Base-by-base conservation (phyloP, 2,329 filamentous ascomycete species). In the Colletotrichum sp. region DNA sequence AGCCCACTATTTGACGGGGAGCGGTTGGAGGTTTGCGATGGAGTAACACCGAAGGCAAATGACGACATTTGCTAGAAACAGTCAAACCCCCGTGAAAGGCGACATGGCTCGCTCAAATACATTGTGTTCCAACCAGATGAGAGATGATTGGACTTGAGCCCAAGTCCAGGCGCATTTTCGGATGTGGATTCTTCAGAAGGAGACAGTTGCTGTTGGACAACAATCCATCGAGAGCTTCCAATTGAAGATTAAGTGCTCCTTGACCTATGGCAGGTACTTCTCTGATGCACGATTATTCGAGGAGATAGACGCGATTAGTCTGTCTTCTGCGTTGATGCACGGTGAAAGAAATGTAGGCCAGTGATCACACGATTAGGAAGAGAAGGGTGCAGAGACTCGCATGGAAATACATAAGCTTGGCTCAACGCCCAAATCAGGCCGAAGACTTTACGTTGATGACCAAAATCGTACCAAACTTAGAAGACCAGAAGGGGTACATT, bases 41-140 rank as follows among this genome's bases (percentile, higher is more conserved):
- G 52, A 75, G 73, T 72, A 44, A 75, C 63, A 28, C 73, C 73
- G 73, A 73, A 61, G 70, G 59, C 57, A 73, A 59, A 75, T 75
- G 73, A 68, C 70, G 73, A 68, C 73, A 75, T 75, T 19, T n/a
- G 25, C 52, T 60, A 27, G 15, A 64, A 59, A 27, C 39, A 22
- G 64, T 13, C 32, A 63, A 27, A n/a, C 5, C 34, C 36, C 68
- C 68, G 48, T n/a, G 25, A 28, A 19, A 52, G 15, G 22, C 7
- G 11, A 15, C 28, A 12, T 16, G 19, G 34, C n/a, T 25, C 8
- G 13, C 6, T n/a, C 19, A n/a, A 16, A 15, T 9, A 44, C 5
- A 13, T 27, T 30, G 52, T 6, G 39, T 6, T 48, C 27, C 57
- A 60, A 8, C 25, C 7, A 12, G 15, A 30, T 30, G 27, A 60